Conservation (phyloP, 2,329 filamentous ascomycete species). For the Fusarium sp. region DNA sequence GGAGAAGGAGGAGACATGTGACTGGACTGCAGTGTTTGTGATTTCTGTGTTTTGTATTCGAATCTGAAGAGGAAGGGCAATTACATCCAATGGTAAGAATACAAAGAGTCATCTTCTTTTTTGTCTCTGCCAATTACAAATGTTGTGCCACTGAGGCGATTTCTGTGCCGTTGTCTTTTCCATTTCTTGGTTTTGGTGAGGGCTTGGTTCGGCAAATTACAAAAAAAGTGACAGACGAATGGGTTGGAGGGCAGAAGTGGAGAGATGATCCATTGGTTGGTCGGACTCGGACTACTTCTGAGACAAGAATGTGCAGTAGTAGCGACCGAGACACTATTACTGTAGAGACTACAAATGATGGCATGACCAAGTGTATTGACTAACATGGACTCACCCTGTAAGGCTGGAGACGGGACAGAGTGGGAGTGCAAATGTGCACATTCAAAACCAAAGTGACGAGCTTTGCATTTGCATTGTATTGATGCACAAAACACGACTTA, state of each 20-base stretch:
- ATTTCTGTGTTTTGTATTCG: background rate
- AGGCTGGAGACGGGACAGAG: conserved; percentile 20
- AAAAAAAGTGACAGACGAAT: conserved; percentile 1
- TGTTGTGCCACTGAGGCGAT: conserved; percentile 5
- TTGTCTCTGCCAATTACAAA: background rate
- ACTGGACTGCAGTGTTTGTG: conserved; percentile 25
- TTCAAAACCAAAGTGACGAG: background rate
- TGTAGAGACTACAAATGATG: conserved; percentile 1
- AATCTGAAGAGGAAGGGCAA: background rate
- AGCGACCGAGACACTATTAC: background rate
- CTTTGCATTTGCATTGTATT: background rate
- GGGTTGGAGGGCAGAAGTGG: background rate
- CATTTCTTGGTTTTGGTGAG: background rate
- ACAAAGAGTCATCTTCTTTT: background rate
- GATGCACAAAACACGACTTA: background rate
- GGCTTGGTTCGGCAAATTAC: conserved; percentile 21
- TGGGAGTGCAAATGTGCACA: background rate
- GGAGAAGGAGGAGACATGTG: conserved; percentile 30
- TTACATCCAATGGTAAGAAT: background rate
- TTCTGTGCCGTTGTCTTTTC: background rate
- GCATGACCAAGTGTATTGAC: conserved; percentile 30
- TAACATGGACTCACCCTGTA: conserved; percentile 10
- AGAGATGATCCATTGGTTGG: conserved; percentile 4
- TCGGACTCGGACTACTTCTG: background rate
- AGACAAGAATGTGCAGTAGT: conserved; percentile 16